A percentile compares a stretch with the other conserved stretches of the same genome.
Conservation (phyloP, 176 grass and related monocot genomes). For the Microstegium vimineum region DNA sequence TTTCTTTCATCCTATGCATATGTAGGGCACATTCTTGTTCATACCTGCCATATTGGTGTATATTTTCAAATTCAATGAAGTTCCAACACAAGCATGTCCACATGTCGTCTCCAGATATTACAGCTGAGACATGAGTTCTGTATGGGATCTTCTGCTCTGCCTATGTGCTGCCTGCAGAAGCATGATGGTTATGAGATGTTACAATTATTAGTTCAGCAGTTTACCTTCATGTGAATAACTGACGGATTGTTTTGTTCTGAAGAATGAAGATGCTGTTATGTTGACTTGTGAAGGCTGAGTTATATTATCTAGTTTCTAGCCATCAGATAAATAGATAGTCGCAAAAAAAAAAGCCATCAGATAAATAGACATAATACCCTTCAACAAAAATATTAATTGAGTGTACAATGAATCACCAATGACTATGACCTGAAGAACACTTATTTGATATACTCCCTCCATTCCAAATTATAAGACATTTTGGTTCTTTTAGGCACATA, state of each 20-base stretch:
- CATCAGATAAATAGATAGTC: background rate
- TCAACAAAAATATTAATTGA: background rate
- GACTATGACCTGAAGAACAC: background rate
- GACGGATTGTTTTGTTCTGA: background rate
- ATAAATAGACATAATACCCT: background rate
- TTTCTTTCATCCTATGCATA: background rate
- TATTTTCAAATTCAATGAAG: background rate
- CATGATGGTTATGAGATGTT: background rate
- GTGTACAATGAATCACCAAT: background rate
- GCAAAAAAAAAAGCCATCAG: too few relatives aligned
- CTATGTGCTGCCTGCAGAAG: too few relatives aligned
- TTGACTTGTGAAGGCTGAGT: background rate
- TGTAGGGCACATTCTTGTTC: background rate
- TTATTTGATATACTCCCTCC: too few relatives aligned
- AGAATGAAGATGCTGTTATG: background rate
- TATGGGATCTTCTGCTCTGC: too few relatives aligned
- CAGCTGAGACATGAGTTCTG: background rate
- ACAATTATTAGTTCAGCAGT: background rate
- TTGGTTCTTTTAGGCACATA: too few relatives aligned
- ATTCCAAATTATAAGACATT: too few relatives aligned
- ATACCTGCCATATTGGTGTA: background rate
- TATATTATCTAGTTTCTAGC: background rate
- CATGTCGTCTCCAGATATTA: constrained; percentile 1
- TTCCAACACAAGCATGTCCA: background rate
- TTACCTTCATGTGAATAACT: constrained; percentile 5